phyloP scores from a whole-genome alignment of 1,284 basidiomycete species.

The Leccinum fallax region DNA sequence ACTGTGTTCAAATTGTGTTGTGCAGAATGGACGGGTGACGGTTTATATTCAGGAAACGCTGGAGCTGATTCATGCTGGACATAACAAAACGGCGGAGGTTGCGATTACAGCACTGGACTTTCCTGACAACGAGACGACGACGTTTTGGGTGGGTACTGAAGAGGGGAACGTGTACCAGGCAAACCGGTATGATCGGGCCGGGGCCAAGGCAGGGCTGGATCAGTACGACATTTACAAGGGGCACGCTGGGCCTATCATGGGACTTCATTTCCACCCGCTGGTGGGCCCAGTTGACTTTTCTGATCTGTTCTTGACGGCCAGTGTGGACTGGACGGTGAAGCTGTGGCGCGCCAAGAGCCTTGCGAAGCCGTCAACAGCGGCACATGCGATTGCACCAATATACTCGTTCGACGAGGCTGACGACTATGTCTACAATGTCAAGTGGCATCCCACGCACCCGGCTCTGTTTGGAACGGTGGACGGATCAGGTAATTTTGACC shows the following conservation, averaged over 20 bases:
- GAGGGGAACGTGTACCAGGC: slow-evolving; percentile 97
- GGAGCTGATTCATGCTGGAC: slow-evolving; percentile 81
- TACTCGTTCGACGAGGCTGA: slow-evolving; percentile 96
- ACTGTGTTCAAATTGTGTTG: slow-evolving; percentile 6
- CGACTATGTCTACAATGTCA: slow-evolving; percentile 99
- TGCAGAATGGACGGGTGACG: not conserved
- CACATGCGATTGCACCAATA: slow-evolving; percentile 66
- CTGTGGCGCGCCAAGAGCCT: slow-evolving; percentile 83
- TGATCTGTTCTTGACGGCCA: slow-evolving; percentile 90
- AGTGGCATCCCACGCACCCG: slow-evolving; percentile 96
- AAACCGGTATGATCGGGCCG: slow-evolving; percentile 94
- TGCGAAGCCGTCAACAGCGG: slow-evolving; percentile 52
- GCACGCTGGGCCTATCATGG: slow-evolving; percentile 92
- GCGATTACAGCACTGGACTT: slow-evolving; percentile 92
- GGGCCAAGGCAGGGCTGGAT: slow-evolving; percentile 93
- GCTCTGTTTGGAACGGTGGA: slow-evolving; percentile 94
- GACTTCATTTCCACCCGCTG: slow-evolving; percentile 92
- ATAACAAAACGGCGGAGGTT: slow-evolving; percentile 95
- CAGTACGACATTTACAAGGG: slow-evolving; percentile 89
- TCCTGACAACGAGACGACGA: slow-evolving; percentile 92
- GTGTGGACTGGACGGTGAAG: slow-evolving; percentile 96
- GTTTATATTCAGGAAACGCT: slow-evolving; percentile 76
- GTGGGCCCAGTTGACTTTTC: slow-evolving; percentile 92
- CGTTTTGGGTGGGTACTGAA: slow-evolving; percentile 96
- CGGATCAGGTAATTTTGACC: slow-evolving; percentile 91